Evolutionary conservation across 1,139 yeast species (phyloP), one percentile per base, ranked within the genome.

Genomic region (Kodamaea sp.): DNA sequence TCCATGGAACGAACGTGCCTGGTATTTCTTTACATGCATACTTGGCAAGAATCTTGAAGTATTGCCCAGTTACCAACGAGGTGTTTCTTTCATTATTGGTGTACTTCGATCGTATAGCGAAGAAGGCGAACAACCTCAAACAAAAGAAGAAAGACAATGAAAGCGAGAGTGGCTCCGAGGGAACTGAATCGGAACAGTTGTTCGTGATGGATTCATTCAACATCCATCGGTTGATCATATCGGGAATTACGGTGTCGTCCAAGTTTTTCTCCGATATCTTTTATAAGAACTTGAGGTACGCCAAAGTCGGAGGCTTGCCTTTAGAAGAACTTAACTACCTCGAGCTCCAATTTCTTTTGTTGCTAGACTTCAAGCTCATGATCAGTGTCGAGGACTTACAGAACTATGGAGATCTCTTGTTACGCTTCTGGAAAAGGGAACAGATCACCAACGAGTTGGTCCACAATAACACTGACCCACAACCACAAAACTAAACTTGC

Each of bases 1-100:
- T 92, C 57, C 97, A 89, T 56, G 98, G 98, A 13, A 80, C 96
- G 34, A 94, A 90, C 55, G 82, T 92, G 11, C 99, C 99, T 1
- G 96, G 95, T 9, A 92, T 92, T 36, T 80, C 92, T 7, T 72
- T 94, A 32, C 90, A 88, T 53, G 94, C 96, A 12, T 92, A 92
- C 57, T 71, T 92, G 40, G 77, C 89, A 25, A 78, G 98, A 52
- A 94, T 92, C 20, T 76, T 92, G 55, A 92, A 90, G 60, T 94
- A 92, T 61, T 92, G 99, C 60, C 98, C 99, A 0, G 94, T 94
- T 14, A 90, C 98, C 2, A 92, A 92, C 61, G 98, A 94, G 56
- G 97, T 94, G 20, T 92, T 90, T 58, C 68, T 92, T 33, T 83
- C 96, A 22, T 64, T 94, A 35, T 68, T 92, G 47, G 97, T 94